phyloP scores from a whole-genome alignment of 2,329 filamentous ascomycete genomes.

The Didymella exigua region DNA sequence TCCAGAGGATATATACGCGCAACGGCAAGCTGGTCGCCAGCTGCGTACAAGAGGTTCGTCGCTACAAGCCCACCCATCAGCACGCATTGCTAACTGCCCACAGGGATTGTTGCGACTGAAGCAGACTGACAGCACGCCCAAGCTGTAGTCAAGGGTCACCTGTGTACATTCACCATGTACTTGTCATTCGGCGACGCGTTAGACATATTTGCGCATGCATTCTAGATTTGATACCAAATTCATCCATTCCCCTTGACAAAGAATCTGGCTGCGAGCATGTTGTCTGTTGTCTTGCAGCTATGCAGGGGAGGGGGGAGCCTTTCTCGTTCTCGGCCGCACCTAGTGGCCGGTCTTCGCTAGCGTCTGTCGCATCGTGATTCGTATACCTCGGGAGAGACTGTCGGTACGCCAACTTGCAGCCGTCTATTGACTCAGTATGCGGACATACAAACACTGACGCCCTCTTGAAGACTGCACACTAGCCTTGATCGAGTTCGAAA shows the following conservation, averaged over 20 bases:
- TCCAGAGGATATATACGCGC: constrained; percentile 72
- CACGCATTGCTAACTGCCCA: not conserved
- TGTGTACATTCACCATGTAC: not conserved
- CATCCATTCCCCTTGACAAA: not conserved
- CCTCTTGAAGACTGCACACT: not conserved
- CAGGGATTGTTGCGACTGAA: constrained; percentile 18
- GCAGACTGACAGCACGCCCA: constrained; percentile 16
- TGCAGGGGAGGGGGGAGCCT: constrained; percentile 2
- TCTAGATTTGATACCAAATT: constrained; percentile 11
- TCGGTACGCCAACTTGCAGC: constrained; percentile 7
- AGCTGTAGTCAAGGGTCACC: constrained; percentile 1
- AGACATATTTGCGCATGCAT: not conserved
- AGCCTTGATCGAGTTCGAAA: not conserved
- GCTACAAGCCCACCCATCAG: not conserved
- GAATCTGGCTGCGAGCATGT: not conserved
- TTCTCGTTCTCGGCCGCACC: constrained; percentile 6
- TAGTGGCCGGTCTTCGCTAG: constrained; percentile 9
- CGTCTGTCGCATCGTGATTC: not conserved
- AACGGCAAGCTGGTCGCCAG: constrained; percentile 77
- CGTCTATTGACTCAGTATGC: constrained; percentile 11
- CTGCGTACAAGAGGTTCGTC: constrained; percentile 74
- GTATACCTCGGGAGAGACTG: constrained; percentile 1
- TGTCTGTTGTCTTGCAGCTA: not conserved
- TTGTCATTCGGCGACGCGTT: not conserved
- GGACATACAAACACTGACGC: not conserved